Percentiles rank a stretch among this genome's conserved stretches.
These are phyloP conservation scores for Oryza glumipatula DNA, from an alignment of 176 grass and related monocot genomes.

Conservation along the genomic window DNA sequence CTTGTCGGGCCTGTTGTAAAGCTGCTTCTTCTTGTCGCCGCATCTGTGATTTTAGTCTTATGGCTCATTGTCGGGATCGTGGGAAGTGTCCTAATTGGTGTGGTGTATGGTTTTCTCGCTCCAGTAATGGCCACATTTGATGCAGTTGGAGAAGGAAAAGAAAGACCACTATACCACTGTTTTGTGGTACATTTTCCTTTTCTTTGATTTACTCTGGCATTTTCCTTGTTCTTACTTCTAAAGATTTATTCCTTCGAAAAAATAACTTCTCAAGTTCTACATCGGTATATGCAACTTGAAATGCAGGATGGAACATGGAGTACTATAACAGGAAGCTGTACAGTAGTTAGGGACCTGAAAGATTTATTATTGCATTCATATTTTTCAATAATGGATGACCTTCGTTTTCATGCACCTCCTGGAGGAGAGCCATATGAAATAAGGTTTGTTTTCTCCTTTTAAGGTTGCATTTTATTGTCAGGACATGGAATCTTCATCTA, in stretches of 20 bases:
- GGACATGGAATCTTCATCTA: not conserved
- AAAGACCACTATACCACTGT: slow-evolving; percentile 67
- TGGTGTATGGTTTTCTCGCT: slow-evolving; percentile 79
- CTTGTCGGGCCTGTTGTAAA: slow-evolving; percentile 79
- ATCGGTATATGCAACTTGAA: slow-evolving; percentile 34
- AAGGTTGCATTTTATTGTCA: not conserved
- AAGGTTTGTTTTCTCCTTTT: slow-evolving; percentile 57
- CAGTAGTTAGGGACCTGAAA: slow-evolving; percentile 77
- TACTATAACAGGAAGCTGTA: slow-evolving; percentile 81
- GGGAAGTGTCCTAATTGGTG: slow-evolving; percentile 70
- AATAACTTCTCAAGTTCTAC: not conserved
- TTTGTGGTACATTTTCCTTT: slow-evolving; percentile 62
- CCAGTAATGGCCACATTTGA: slow-evolving; percentile 89
- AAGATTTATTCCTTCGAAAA: too few relatives aligned
- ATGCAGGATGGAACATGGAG: slow-evolving; percentile 95
- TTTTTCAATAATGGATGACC: slow-evolving; percentile 87
- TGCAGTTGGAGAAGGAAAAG: slow-evolving; percentile 92
- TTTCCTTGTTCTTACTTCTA: not conserved
- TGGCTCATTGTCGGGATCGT: slow-evolving; percentile 67
- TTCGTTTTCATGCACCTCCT: slow-evolving; percentile 66
- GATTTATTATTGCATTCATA: slow-evolving; percentile 79
- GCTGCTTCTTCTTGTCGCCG: slow-evolving; percentile 58
- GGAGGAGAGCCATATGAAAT: slow-evolving; percentile 77
- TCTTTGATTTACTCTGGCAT: not conserved
- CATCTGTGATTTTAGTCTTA: slow-evolving; percentile 50